Evolutionary conservation across 75 land plant species (phyloP).

Genomic region (Adiantum capillusveneris): DNA sequence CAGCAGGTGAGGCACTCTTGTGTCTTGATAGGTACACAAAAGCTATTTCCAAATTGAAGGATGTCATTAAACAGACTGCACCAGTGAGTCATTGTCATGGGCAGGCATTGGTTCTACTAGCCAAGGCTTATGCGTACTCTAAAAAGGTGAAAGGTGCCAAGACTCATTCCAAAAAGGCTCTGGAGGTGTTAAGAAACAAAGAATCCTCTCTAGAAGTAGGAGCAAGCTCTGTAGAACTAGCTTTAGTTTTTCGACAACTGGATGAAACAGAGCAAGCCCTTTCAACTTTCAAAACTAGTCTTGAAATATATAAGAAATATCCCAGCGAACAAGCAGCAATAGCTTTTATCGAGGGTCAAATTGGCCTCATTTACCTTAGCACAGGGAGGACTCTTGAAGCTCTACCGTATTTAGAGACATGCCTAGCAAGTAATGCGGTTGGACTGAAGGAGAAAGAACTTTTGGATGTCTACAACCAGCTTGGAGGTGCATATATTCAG

Average conservation of each 20-base stretch:
- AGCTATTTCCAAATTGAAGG: background rate
- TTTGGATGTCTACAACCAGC: constrained; percentile 16
- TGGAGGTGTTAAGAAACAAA: background rate
- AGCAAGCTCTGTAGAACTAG: constrained; percentile 17
- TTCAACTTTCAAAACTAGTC: constrained; percentile 8
- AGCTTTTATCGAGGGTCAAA: constrained; percentile 23
- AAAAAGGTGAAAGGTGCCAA: background rate
- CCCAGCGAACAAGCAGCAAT: constrained; percentile 16
- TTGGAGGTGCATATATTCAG: constrained; percentile 14
- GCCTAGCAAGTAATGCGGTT: constrained; percentile 6
- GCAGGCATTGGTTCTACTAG: constrained; percentile 1
- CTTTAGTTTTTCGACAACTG: constrained; percentile 8
- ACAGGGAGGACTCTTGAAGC: constrained; percentile 10
- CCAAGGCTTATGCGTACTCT: constrained; percentile 6
- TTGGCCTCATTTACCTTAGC: constrained; percentile 13
- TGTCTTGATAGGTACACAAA: background rate
- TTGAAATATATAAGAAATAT: constrained; percentile 4
- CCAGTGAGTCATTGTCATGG: background rate
- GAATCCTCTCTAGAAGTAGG: background rate
- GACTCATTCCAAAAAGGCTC: constrained; percentile 3
- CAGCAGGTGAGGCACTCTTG: background rate
- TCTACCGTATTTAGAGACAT: constrained; percentile 15
- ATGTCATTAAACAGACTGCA: background rate
- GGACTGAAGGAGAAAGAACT: constrained; percentile 14
- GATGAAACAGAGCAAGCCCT: constrained; percentile 12